Percentiles rank a stretch among this genome's conserved stretches.
These are phyloP conservation scores for Pilatotrama ljubarskyi DNA, from an alignment of 768 basidiomycete genomes.

Conservation along the genomic window DNA sequence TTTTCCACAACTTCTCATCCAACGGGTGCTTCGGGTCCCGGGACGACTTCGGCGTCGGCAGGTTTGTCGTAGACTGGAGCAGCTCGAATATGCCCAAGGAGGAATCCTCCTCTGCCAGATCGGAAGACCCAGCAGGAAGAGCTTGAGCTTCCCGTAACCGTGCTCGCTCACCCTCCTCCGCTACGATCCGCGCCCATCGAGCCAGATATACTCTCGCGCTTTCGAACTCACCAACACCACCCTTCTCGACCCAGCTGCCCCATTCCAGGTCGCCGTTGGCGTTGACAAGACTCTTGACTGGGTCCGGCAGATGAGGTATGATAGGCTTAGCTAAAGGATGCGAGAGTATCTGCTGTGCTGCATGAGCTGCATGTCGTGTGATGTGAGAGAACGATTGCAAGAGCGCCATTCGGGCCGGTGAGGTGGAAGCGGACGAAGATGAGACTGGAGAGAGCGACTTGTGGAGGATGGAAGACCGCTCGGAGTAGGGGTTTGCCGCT, in stretches of 20 bases:
- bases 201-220: constrained; percentile 95
- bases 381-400: constrained; percentile 95
- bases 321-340: constrained; percentile 97
- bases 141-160: constrained; percentile 77
- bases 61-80: constrained; percentile 71
- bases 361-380: constrained; percentile 88
- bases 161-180: constrained; percentile 95
- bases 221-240: constrained; percentile 94
- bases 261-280: constrained; percentile 91
- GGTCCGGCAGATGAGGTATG: constrained; percentile 93
- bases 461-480: constrained; percentile 77
- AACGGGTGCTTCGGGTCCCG: constrained; percentile 80
- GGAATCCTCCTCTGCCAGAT: constrained; percentile 61
- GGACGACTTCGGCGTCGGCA: constrained; percentile 81
- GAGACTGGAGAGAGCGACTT: constrained; percentile 66
- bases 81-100: constrained; percentile 88
- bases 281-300: constrained; percentile 86
- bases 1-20: constrained; percentile 67
- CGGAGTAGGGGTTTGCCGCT: constrained; percentile 56
- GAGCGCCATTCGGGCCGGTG: constrained; percentile 77
- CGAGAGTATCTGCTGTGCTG: constrained; percentile 92
- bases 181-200: constrained; percentile 94
- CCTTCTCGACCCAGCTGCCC: constrained; percentile 91
- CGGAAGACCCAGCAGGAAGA: constrained; percentile 52
- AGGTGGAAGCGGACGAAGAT: constrained; percentile 51